Conservation (phyloP, 1,139 yeast genomes). For the Yamadazyma blattariae region DNA sequence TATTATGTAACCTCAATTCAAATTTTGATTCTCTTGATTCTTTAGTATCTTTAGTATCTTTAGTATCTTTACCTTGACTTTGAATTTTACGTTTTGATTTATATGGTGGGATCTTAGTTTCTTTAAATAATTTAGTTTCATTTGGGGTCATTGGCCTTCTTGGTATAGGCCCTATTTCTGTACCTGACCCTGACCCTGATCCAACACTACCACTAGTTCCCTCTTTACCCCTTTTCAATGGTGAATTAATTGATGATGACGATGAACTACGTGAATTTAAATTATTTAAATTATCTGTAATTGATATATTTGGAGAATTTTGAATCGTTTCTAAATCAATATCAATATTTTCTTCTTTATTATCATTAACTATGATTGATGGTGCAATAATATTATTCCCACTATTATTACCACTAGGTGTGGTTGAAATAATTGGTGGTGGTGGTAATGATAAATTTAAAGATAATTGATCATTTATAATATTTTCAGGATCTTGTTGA, state of each 20-base stretch:
- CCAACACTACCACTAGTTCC: too few relatives aligned
- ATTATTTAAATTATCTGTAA: slow-evolving; percentile 1
- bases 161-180: slow-evolving; percentile 14
- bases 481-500: slow-evolving; percentile 12
- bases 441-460: neutral
- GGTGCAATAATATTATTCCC: slow-evolving; percentile 14
- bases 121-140: slow-evolving; percentile 26
- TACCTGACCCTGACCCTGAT: neutral
- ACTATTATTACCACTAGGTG: slow-evolving; percentile 1
- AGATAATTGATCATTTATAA: slow-evolving; percentile 5
- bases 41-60: neutral
- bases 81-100: slow-evolving; percentile 7
- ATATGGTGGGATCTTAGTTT: slow-evolving; percentile 27
- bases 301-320: slow-evolving; percentile 9
- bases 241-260: too few relatives aligned
- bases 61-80: neutral
- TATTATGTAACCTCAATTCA: too few relatives aligned
- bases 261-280: neutral
- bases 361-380: slow-evolving; percentile 21
- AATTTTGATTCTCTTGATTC: neutral
- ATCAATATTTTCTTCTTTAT: slow-evolving; percentile 5
- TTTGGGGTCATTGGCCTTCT: slow-evolving; percentile 28
- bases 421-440: neutral
- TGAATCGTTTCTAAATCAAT: slow-evolving; percentile 14
- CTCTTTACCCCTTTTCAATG: too few relatives aligned